These are phyloP conservation scores for Suhomyces xylopsoci DNA, from an alignment of 805 yeast genomes.

Conservation along the genomic window DNA sequence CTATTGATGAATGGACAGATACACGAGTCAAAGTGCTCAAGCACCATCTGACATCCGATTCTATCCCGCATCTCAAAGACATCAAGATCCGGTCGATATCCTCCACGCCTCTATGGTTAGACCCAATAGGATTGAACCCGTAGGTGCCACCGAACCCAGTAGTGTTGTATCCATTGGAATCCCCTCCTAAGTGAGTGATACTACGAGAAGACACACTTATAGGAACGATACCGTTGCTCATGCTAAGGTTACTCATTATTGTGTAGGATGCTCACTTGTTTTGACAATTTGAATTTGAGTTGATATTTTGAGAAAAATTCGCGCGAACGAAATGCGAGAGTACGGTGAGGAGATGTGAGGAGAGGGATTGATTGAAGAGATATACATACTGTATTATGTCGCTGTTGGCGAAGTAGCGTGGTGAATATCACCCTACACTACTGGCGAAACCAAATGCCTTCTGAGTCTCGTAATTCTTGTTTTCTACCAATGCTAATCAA, in stretches of 20 bases:
- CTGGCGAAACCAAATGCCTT: too few species aligned
- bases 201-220: slow-evolving; percentile 3
- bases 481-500: not conserved
- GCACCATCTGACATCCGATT: slow-evolving; percentile 71
- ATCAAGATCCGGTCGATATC: slow-evolving; percentile 63
- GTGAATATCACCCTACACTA: too few species aligned
- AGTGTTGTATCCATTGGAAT: not conserved
- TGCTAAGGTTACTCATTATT: not conserved
- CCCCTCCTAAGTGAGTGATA: not conserved
- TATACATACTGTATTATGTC: too few species aligned
- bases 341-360: too few species aligned
- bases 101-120: slow-evolving; percentile 54
- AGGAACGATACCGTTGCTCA: slow-evolving; percentile 4
- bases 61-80: slow-evolving; percentile 64
- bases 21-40: slow-evolving; percentile 51
- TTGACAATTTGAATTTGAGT: not conserved
- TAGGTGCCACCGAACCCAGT: slow-evolving; percentile 11
- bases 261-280: not conserved
- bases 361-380: too few species aligned
- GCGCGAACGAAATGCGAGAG: not conserved
- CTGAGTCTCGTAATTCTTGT: not conserved
- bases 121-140: slow-evolving; percentile 16
- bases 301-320: not conserved
- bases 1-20: slow-evolving; percentile 20
- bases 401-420: too few species aligned